phyloP scores from a whole-genome alignment of 2,329 filamentous ascomycete genomes.

The Aspergillus neoniger region DNA sequence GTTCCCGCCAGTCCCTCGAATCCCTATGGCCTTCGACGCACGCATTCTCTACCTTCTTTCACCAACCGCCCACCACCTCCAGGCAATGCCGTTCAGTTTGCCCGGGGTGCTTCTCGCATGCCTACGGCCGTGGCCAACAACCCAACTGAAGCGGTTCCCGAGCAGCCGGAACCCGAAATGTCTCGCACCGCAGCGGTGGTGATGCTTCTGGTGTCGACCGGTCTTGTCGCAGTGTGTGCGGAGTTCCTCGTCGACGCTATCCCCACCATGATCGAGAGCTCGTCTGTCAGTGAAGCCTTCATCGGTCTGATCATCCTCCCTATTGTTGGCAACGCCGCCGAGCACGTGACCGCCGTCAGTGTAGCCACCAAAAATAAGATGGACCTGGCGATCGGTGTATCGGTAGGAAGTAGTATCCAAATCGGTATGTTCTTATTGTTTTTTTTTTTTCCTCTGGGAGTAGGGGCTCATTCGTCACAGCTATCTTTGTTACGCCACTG shows the following conservation, averaged over 20 bases:
- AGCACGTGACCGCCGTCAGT: conserved; percentile 78
- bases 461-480: conserved; percentile 31
- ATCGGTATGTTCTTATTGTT: conserved; percentile 49
- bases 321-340: conserved; percentile 78
- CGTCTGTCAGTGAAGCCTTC: conserved; percentile 69
- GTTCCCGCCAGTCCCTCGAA: conserved; percentile 18
- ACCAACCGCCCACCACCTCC: conserved; percentile 29
- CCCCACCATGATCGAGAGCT: conserved; percentile 63
- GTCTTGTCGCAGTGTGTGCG: conserved; percentile 61
- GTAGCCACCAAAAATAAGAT: conserved; percentile 84
- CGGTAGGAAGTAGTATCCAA: conserved; percentile 78
- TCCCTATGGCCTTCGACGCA: conserved; percentile 29
- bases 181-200: conserved; percentile 60
- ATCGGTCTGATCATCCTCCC: conserved; percentile 74
- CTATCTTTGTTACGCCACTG: conserved; percentile 75
- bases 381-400: conserved; percentile 79
- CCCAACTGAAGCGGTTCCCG: conserved; percentile 13
- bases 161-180: conserved; percentile 42
- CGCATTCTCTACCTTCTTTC: conserved; percentile 35
- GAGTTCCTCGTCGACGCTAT: conserved; percentile 78
- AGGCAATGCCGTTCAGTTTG: conserved; percentile 39
- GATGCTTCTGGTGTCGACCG: conserved; percentile 57
- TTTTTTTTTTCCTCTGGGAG: background rate
- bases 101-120: conserved; percentile 34
- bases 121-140: conserved; percentile 20